Evolutionary conservation across 1,284 basidiomycete genomes (phyloP), one percentile per base, ranked within the genome.

Genomic region (Rhodotorula sp.): DNA sequence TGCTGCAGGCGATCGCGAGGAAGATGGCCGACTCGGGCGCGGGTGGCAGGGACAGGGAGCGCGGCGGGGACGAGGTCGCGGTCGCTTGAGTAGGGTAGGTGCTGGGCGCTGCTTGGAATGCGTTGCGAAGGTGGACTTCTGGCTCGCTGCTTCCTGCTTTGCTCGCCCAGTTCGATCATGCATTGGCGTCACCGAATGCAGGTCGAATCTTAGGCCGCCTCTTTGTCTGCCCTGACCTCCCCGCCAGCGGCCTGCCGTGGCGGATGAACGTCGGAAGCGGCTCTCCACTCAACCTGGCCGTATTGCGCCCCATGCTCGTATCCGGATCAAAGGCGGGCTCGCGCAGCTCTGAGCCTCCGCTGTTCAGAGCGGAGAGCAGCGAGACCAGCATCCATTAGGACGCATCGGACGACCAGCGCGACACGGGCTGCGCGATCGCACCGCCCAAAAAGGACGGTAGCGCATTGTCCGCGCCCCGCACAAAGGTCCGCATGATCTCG

Each of bases 1-100:
- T 74, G 73, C 61, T 69, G 54, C 67, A 66, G 55, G 64, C 64
- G 27, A 50, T 66, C 13, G 67, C 71, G 53, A 53, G 50, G 56
- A 54, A 52, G 23, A 44, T 68, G 61, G 63, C 66, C 7, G 56
- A 57, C 27, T 27, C 34, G 49, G 46, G 54, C 27, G n/a, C 12
- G 50, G 56, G n/a, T 2, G 59, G 61, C 34, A 49, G 60, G 23
- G 54, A 45, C 0, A 14, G 41, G 25, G 52, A 42, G 34, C 19
- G 25, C 17, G 13, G 55, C 25, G 13, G 60, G 25, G 49, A 53
- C n/a, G 64, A 52, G 42, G 49, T 25, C 21, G 64, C 42, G 10
- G 48, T 19, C 16, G 64, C 45, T 14, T 49, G 25, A 50, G 2
- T 23, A 3, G 25, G 9, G 19, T 25, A 7, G 45, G 2, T 23